A percentile compares a stretch with the other conserved stretches of the same genome.
Conservation (phyloP, 768 basidiomycete species). For the Tylopilus felleus region DNA sequence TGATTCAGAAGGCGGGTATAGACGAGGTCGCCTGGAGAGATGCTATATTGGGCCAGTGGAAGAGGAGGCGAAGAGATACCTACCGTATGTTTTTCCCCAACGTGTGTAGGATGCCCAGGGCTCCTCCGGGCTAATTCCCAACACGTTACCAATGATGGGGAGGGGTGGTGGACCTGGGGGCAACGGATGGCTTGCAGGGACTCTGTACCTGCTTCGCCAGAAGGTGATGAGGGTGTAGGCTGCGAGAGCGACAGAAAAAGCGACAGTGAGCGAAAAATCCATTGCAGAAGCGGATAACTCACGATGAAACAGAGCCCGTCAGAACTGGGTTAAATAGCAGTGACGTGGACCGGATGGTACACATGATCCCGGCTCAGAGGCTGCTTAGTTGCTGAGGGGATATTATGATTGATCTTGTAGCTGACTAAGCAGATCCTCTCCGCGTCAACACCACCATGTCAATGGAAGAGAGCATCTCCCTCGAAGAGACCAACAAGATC, state of each 20-base stretch:
- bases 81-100: slow-evolving; percentile 33
- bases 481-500: slow-evolving; percentile 95
- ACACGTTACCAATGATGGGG: slow-evolving; percentile 30
- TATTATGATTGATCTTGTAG: background rate
- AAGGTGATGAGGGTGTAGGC: background rate
- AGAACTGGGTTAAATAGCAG: background rate
- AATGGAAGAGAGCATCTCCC: slow-evolving; percentile 85
- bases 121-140: slow-evolving; percentile 23
- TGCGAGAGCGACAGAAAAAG: slow-evolving; percentile 7
- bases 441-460: slow-evolving; percentile 39
- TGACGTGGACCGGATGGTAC: background rate
- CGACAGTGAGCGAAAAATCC: slow-evolving; percentile 13
- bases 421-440: slow-evolving; percentile 11
- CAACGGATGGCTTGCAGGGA: slow-evolving; percentile 20
- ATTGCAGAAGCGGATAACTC: background rate
- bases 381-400: background rate
- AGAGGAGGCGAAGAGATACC: slow-evolving; percentile 9
- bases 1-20: slow-evolving; percentile 37
- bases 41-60: background rate
- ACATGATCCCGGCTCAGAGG: background rate
- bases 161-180: slow-evolving; percentile 54
- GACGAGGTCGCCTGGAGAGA: slow-evolving; percentile 33
- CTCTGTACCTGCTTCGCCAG: slow-evolving; percentile 8
- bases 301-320: background rate
- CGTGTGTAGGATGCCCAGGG: slow-evolving; percentile 34